phyloP scores from a whole-genome alignment of 225 moss, liverwort and hornwort genomes.

The Physcomitrium patens region DNA sequence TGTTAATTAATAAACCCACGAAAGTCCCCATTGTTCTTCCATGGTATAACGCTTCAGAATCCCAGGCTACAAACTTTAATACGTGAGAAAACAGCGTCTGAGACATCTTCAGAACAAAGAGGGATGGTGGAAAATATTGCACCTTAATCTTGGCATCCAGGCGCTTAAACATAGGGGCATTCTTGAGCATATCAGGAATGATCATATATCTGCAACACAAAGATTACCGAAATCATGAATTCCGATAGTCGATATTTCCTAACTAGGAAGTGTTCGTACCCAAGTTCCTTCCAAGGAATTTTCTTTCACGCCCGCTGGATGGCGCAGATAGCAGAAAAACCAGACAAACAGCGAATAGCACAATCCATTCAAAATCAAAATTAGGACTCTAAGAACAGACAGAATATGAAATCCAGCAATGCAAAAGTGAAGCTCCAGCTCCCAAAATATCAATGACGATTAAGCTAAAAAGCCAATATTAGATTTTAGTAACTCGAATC shows the following conservation, averaged over 20 bases:
- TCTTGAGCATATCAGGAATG: constrained; percentile 76
- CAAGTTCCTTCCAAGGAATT: constrained; percentile 1
- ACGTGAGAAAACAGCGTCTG: neutral
- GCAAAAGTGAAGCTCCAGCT: neutral
- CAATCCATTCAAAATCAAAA: neutral
- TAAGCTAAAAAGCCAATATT: neutral
- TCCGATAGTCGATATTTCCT: neutral
- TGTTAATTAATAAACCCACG: constrained; percentile 9
- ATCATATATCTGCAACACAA: constrained; percentile 61
- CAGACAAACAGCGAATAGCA: neutral
- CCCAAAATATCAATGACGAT: neutral
- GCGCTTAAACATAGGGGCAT: constrained; percentile 76
- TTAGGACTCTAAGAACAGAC: neutral
- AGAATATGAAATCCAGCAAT: neutral
- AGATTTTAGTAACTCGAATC: neutral
- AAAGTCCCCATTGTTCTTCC: constrained; percentile 8
- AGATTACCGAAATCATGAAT: constrained; percentile 23
- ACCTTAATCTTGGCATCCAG: constrained; percentile 77
- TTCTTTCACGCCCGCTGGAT: neutral
- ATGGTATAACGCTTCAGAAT: neutral
- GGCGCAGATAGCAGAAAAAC: constrained; percentile 7
- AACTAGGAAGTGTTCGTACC: neutral
- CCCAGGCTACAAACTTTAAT: neutral
- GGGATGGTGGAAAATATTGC: neutral
- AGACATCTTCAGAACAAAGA: constrained; percentile 15